Percentiles rank a stretch among this genome's conserved stretches.
These are phyloP conservation scores for Aspergillus sp. DNA, from an alignment of 2,329 filamentous ascomycete species.

Conservation along the genomic window DNA sequence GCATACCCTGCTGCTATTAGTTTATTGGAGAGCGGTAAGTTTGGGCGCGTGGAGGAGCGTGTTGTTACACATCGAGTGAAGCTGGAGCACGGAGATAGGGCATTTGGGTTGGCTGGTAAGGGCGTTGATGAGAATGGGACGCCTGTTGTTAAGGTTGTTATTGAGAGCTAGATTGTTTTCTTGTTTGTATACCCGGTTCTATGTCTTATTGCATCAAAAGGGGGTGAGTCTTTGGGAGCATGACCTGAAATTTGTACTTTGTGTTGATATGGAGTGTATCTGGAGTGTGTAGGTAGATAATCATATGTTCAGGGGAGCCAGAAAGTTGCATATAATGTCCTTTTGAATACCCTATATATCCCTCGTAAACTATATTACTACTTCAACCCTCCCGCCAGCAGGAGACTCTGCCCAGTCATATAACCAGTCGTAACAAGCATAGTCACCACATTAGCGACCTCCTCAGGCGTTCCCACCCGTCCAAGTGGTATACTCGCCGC, in stretches of 20 bases:
- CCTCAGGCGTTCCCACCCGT: conserved; percentile 51
- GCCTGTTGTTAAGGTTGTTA: conserved; percentile 49
- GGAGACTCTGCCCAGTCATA: conserved; percentile 51
- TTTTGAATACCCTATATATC: neutral
- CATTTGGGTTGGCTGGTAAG: conserved; percentile 46
- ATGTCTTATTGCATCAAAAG: neutral
- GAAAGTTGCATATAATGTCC: neutral
- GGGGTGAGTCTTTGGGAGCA: neutral
- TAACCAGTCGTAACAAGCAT: conserved; percentile 58
- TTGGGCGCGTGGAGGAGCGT: conserved; percentile 43
- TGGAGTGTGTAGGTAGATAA: neutral
- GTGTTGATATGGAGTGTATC: neutral
- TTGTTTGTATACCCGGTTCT: neutral
- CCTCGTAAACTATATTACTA: conserved; percentile 24
- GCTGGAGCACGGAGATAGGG: conserved; percentile 44
- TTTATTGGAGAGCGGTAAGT: conserved; percentile 44
- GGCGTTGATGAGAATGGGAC: conserved; percentile 47
- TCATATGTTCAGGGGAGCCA: neutral
- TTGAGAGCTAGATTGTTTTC: conserved; percentile 24
- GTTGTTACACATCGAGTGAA: conserved; percentile 49
- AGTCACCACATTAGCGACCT: conserved; percentile 55
- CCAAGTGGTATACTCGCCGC: conserved; percentile 55
- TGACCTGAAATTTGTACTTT: neutral
- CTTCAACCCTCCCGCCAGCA: conserved; percentile 49
- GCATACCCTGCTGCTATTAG: conserved; percentile 51